These are phyloP conservation scores for Cladophialophora immunda DNA, from an alignment of 2,329 filamentous ascomycete genomes.

Conservation along the genomic window DNA sequence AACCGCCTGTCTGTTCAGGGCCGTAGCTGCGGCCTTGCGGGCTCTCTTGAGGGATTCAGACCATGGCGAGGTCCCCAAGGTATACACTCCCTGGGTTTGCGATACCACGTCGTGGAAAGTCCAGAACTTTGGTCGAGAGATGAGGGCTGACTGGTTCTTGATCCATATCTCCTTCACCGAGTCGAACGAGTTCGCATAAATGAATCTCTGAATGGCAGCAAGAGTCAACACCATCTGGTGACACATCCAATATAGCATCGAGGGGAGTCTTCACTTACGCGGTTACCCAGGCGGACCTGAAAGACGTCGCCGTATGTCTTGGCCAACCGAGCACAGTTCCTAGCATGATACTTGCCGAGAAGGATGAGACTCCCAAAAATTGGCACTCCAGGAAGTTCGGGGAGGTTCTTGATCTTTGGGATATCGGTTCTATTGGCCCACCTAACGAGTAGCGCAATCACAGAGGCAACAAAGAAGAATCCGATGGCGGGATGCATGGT, in stretches of 20 bases:
- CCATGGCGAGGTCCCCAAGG: constrained; percentile 83
- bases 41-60: constrained; percentile 79
- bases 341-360: constrained; percentile 65
- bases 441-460: not conserved
- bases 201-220: constrained; percentile 61
- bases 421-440: constrained; percentile 55
- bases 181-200: constrained; percentile 80
- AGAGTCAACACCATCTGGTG: not conserved
- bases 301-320: constrained; percentile 70
- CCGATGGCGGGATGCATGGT: constrained; percentile 13
- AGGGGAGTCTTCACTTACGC: constrained; percentile 51
- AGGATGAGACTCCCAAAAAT: constrained; percentile 70
- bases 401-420: constrained; percentile 67
- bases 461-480: constrained; percentile 13
- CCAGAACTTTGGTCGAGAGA: constrained; percentile 78
- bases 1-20: constrained; percentile 76
- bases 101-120: constrained; percentile 83
- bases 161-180: constrained; percentile 77
- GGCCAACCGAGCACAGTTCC: constrained; percentile 63
- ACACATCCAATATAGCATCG: not conserved
- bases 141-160: constrained; percentile 77
- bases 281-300: constrained; percentile 73
- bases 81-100: constrained; percentile 71
- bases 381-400: constrained; percentile 67
- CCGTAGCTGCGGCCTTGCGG: constrained; percentile 79